phyloP scores from a whole-genome alignment of 2,329 filamentous ascomycete genomes.

The Bipolaris oryzae region DNA sequence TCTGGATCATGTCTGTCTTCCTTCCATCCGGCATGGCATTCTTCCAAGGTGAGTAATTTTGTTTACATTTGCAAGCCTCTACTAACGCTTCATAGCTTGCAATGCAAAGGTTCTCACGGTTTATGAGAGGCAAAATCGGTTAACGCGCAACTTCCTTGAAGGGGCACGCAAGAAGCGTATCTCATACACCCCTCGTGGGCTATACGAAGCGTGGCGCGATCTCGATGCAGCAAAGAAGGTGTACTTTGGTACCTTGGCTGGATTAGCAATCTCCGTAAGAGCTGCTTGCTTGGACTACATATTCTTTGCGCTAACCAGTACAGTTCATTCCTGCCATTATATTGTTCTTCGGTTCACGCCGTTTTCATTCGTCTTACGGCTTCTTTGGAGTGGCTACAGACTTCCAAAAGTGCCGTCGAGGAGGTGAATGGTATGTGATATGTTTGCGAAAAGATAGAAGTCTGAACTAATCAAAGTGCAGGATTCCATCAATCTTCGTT shows the following conservation, averaged over 20 bases:
- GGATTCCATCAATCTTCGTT: constrained; percentile 46
- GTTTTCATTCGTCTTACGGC: constrained; percentile 65
- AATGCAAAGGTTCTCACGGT: constrained; percentile 46
- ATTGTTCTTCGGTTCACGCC: constrained; percentile 68
- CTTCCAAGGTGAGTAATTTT: constrained; percentile 40
- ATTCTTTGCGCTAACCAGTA: constrained; percentile 19
- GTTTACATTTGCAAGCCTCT: neutral
- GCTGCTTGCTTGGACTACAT: neutral
- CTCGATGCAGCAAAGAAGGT: constrained; percentile 45
- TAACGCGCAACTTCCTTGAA: constrained; percentile 43
- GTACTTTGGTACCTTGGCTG: constrained; percentile 38
- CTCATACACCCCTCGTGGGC: constrained; percentile 36
- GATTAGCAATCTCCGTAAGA: constrained; percentile 41
- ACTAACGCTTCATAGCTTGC: constrained; percentile 30
- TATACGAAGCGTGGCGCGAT: constrained; percentile 38
- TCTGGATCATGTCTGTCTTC: constrained; percentile 49
- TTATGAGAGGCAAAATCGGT: constrained; percentile 45
- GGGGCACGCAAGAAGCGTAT: constrained; percentile 43
- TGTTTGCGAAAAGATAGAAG: neutral
- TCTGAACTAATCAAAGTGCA: constrained; percentile 20
- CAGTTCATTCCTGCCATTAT: constrained; percentile 65
- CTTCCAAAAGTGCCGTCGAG: constrained; percentile 54
- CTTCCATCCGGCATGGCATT: constrained; percentile 48
- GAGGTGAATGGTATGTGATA: constrained; percentile 67
- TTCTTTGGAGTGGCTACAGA: constrained; percentile 58